Base-by-base conservation (phyloP, 768 basidiomycete genomes). In the Termitomyces bulborhizus region DNA sequence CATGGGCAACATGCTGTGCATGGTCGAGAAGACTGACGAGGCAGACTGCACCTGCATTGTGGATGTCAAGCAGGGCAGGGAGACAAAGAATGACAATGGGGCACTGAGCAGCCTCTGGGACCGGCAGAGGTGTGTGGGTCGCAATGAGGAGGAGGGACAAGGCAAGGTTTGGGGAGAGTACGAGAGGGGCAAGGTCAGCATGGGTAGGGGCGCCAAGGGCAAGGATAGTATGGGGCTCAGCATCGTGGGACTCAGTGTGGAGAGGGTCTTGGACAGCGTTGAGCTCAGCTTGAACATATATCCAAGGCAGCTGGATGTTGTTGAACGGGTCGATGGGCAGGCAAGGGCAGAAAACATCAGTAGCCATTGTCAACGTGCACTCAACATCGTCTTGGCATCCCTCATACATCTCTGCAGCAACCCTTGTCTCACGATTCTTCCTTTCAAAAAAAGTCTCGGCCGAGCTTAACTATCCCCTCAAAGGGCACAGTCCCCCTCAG, bases 11-110 rank as follows among this genome's bases (percentile, higher is more conserved):
- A 41, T 66, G 66, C 41, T 72, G 68, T 0, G 76, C 76, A 18
- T 72, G 68, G 43, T 78, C 73, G 16, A 78, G 65, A 12, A 78
- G 59, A 42, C 59, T 54, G n/a, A 73, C 73, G 48, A 79, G 70
- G 4, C 71, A 65, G 11, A 78, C 66, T 1, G 75, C 77, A 37
- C 71, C 69, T 2, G 67, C 64, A 40, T 73, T 71, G 34, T 73
- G 68, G 3, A 69, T 64, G 18, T 60, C 67, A 37, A 74, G 67
- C 1, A 71, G 72, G 0, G 62, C 55, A 26, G 62, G 44, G 15
- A 76, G 71, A 42, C 65, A 71, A 6, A 76, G 67, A 52, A 76
- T 63, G 54, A 71, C 61, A 50, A 69, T 51, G 54, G 56, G 65
- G 54, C 55, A 69, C 42, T 54, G 58, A 13, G 58, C 48, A n/a